Base-by-base conservation (phyloP, 2,329 filamentous ascomycete genomes). In the Venturia carpophila region DNA sequence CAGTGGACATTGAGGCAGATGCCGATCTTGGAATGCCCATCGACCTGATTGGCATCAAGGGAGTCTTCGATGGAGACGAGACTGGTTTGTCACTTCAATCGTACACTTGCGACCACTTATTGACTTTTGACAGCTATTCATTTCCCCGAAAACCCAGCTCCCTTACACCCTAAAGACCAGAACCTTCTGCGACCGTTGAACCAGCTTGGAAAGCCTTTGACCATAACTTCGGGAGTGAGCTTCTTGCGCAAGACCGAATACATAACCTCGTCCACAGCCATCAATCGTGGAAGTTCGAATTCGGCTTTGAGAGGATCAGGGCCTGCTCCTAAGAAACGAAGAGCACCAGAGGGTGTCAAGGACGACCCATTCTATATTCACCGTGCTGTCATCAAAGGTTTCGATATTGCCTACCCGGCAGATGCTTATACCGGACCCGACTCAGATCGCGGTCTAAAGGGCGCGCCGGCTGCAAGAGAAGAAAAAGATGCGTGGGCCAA, bases 21-120 rank as follows among this genome's bases (percentile, higher is more conserved):
- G 94, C 92, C 10, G 94, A 99, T 80, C 84, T 97, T 70, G 94
- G 94, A 66, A 97, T 99, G 94, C 92, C 92, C 67, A 86, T 99
- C 73, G 93, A 97, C 75, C 79, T 99, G 70, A 89, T 97, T 66
- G 94, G 94, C 72, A 91, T 97, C 79, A 93, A 93, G 7, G 92
- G 92, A 39, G 87, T 97, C 66, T 97, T 97, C 73, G 88, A 97
- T 72, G 93, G 92, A 66, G 92, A 97, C 75, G 93, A 97, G 80
- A 89, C 89, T 78, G 91, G 92, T 97, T 58, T 37, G 52, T 37
- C 27, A 82, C 67, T 80, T 74, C 21, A 58, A 56, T n/a, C 43
- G 10, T 61, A 64, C 64, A 68, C 66, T 64, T 55, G n/a, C 42
- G 24, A 43, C 45, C n/a, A 58, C 63, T 45, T 10, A 55, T 5